A percentile compares a stretch with the other conserved stretches of the same genome.
These are phyloP conservation scores for Penicillium sp. DNA, from an alignment of 2,329 filamentous ascomycete species.

Conservation along the genomic window DNA sequence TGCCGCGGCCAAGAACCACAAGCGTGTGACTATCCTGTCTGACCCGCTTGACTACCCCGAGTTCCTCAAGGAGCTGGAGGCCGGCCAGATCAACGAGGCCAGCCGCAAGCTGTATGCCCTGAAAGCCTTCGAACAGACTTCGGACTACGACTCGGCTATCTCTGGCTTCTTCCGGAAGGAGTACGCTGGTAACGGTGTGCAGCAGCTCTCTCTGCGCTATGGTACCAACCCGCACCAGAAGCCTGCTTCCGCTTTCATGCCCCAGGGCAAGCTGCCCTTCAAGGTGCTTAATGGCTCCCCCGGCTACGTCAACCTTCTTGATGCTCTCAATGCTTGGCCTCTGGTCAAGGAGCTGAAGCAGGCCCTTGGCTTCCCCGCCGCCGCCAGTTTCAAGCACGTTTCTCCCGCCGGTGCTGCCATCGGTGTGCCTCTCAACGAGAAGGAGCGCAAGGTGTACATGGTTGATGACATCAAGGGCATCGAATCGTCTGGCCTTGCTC, in stretches of 20 bases:
- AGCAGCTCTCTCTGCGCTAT: slow-evolving; percentile 85
- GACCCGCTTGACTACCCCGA: slow-evolving; percentile 91
- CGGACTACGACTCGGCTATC: slow-evolving; percentile 93
- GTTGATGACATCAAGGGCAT: slow-evolving; percentile 92
- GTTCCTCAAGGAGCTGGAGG: slow-evolving; percentile 84
- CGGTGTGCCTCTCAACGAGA: slow-evolving; percentile 77
- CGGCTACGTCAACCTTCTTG: slow-evolving; percentile 95
- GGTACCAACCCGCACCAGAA: slow-evolving; percentile 98
- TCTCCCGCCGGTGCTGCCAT: slow-evolving; percentile 95
- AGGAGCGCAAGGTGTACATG: slow-evolving; percentile 97
- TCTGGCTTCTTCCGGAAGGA: slow-evolving; percentile 96
- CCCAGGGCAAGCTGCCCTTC: slow-evolving; percentile 77
- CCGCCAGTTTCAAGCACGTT: slow-evolving; percentile 98
- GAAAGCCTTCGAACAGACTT: slow-evolving; percentile 98
- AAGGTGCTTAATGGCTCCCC: slow-evolving; percentile 86
- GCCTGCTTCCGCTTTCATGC: slow-evolving; percentile 80
- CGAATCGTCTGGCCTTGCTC: slow-evolving; percentile 79
- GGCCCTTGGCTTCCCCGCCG: slow-evolving; percentile 81
- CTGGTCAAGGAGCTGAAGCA: slow-evolving; percentile 93
- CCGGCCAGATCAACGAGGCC: slow-evolving; percentile 78
- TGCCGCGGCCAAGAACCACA: slow-evolving; percentile 96
- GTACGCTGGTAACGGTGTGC: slow-evolving; percentile 80
- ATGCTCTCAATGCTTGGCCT: slow-evolving; percentile 94
- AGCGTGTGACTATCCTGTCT: slow-evolving; percentile 90
- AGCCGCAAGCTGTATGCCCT: slow-evolving; percentile 87